phyloP scores from a whole-genome alignment of 192 early-diverging fungal genomes.

The Globomyces pollinis-pini region DNA sequence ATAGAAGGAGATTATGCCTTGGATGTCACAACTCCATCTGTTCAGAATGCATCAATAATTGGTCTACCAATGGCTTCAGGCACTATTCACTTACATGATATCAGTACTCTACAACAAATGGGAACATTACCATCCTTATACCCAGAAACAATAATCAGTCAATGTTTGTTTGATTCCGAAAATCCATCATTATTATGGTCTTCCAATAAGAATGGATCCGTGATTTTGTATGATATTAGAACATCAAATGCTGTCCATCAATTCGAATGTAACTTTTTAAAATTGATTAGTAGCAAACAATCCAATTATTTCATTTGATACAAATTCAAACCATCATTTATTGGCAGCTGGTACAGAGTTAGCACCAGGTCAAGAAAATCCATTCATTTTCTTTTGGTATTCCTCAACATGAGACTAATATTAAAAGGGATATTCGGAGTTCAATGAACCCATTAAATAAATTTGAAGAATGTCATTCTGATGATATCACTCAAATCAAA shows the following conservation, averaged over 20 bases:
- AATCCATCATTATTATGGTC: conserved; percentile 12
- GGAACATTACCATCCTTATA: neutral
- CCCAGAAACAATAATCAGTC: neutral
- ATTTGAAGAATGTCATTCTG: conserved; percentile 36
- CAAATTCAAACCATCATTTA: conserved; percentile 20
- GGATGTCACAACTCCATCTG: neutral
- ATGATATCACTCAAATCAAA: conserved; percentile 43
- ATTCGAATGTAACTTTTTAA: neutral
- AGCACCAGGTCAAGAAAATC: conserved; percentile 30
- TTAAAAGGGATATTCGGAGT: too few relatives aligned
- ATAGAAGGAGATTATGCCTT: neutral
- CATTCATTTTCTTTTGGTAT: conserved; percentile 34
- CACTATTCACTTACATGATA: neutral
- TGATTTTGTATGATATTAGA: conserved; percentile 28
- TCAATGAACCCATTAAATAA: too few relatives aligned
- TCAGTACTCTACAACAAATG: neutral
- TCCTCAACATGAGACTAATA: neutral
- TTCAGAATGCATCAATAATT: neutral
- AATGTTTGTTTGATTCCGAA: conserved; percentile 5
- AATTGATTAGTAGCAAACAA: conserved; percentile 1
- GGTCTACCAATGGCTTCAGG: neutral
- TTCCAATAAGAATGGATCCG: conserved; percentile 10
- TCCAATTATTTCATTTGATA: conserved; percentile 26
- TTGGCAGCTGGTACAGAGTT: conserved; percentile 35
- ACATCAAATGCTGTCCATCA: neutral